Conservation (phyloP, 192 early-diverging fungal species). For the Backusella australiensis region DNA sequence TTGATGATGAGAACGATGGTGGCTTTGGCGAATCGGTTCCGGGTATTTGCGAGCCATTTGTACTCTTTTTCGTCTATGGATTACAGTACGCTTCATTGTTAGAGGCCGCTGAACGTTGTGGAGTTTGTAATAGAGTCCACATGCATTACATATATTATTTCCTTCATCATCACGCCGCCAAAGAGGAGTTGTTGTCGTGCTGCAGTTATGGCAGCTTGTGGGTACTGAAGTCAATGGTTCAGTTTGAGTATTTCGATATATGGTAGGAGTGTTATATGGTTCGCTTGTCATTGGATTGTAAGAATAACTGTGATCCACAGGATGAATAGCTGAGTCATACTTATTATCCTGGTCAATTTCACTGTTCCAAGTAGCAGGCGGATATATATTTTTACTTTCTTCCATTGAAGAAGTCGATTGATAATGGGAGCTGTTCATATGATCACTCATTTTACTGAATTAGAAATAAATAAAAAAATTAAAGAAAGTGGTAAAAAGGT, state of each 20-base stretch:
- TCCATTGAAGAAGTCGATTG: background rate
- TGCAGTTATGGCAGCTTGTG: conserved; percentile 64
- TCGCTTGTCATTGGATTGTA: background rate
- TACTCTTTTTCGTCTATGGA: conserved; percentile 57
- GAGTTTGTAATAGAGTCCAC: conserved; percentile 85
- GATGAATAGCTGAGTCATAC: background rate
- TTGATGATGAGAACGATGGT: background rate
- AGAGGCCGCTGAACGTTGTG: conserved; percentile 72
- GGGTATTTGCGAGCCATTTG: conserved; percentile 5
- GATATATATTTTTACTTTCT: background rate
- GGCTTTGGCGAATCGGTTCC: background rate
- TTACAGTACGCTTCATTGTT: conserved; percentile 61
- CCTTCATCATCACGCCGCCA: conserved; percentile 71
- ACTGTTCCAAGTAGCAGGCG: background rate
- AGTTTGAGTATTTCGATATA: background rate
- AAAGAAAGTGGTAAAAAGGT: background rate
- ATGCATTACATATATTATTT: conserved; percentile 83
- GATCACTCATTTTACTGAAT: background rate
- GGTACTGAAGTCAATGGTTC: background rate
- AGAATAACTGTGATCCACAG: conserved; percentile 6
- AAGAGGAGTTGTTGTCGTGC: conserved; percentile 60
- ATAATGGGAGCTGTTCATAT: background rate
- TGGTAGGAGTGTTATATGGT: background rate
- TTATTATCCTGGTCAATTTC: background rate
- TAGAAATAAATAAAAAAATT: background rate